These are phyloP conservation scores for Spathaspora boniae DNA, from an alignment of 805 yeast genomes.

Conservation along the genomic window DNA sequence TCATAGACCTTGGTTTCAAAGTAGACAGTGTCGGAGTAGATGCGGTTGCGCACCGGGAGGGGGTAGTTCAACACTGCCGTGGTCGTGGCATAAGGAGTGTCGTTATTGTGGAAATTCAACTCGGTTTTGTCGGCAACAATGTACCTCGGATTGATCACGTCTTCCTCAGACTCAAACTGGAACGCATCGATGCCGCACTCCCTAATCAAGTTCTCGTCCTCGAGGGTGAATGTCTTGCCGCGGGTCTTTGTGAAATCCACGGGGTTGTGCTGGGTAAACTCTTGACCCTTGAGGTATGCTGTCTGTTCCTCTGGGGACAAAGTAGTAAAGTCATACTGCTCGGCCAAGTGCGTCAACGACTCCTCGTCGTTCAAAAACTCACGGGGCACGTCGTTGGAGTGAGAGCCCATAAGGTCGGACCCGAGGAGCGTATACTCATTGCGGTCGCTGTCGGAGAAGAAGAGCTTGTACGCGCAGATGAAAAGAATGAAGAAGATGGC, in stretches of 20 bases:
- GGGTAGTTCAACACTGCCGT: slow-evolving; percentile 38
- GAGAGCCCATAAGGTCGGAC: slow-evolving; percentile 12
- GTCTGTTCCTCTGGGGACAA: slow-evolving; percentile 41
- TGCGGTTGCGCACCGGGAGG: slow-evolving; percentile 33
- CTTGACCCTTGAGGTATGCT: slow-evolving; percentile 33
- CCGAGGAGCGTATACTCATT: slow-evolving; percentile 13
- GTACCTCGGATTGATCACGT: slow-evolving; percentile 28
- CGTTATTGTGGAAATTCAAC: slow-evolving; percentile 33
- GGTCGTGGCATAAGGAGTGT: slow-evolving; percentile 36
- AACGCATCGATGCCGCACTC: slow-evolving; percentile 40
- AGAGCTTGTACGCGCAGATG: slow-evolving; percentile 10
- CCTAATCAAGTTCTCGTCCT: slow-evolving; percentile 26
- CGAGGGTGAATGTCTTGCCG: slow-evolving; percentile 30
- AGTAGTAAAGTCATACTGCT: slow-evolving; percentile 32
- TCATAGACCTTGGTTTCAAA: slow-evolving; percentile 53
- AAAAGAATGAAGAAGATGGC: slow-evolving; percentile 9
- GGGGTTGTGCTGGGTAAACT: slow-evolving; percentile 28
- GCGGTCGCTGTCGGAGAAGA: slow-evolving; percentile 7
- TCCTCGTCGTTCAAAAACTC: slow-evolving; percentile 42
- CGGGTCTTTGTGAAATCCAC: slow-evolving; percentile 28
- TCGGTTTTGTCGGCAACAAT: slow-evolving; percentile 40
- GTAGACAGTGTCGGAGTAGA: slow-evolving; percentile 46
- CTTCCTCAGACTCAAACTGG: slow-evolving; percentile 36
- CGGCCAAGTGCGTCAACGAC: slow-evolving; percentile 29
- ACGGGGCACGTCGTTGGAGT: slow-evolving; percentile 24